Conservation (phyloP, 2,329 filamentous ascomycete genomes). For the Talaromyces verruculosus region DNA sequence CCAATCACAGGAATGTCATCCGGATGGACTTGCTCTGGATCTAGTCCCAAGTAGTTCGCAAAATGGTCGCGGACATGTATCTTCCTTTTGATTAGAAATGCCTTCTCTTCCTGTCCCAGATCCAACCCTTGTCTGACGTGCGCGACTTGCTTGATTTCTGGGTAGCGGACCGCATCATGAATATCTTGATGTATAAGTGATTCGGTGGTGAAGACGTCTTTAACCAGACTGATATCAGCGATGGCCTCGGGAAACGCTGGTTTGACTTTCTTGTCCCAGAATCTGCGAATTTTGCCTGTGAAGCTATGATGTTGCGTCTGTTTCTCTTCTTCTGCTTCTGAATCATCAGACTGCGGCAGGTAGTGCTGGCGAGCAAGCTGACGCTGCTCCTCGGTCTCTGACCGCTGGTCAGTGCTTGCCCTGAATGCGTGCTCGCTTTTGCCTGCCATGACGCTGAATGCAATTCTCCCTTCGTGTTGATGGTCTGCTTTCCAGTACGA, state of each 20-base stretch:
- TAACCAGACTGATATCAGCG: conserved; percentile 19
- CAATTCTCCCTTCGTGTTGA: neutral
- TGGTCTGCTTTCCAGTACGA: neutral
- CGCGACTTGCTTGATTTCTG: conserved; percentile 16
- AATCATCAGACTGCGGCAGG: conserved; percentile 1
- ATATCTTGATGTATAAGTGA: conserved; percentile 13
- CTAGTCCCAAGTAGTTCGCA: conserved; percentile 16
- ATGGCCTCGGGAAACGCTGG: conserved; percentile 21
- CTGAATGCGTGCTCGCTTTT: neutral
- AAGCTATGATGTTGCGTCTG: neutral
- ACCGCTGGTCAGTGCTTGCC: conserved; percentile 1
- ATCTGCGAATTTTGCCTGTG: neutral
- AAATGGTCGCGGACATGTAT: conserved; percentile 12
- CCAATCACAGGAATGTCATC: conserved; percentile 20
- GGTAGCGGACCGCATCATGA: conserved; percentile 12
- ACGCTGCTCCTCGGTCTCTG: conserved; percentile 18
- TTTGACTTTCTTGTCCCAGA: conserved; percentile 21
- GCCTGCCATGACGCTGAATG: neutral
- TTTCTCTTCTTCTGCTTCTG: conserved; percentile 17
- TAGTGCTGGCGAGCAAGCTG: conserved; percentile 14
- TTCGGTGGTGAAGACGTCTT: conserved; percentile 22
- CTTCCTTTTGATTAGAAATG: conserved; percentile 18
- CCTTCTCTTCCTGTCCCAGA: conserved; percentile 12
- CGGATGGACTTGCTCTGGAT: conserved; percentile 17
- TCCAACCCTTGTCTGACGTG: conserved; percentile 13